Base-by-base conservation (phyloP, 208 protist genomes). In the Giardia muris region DNA sequence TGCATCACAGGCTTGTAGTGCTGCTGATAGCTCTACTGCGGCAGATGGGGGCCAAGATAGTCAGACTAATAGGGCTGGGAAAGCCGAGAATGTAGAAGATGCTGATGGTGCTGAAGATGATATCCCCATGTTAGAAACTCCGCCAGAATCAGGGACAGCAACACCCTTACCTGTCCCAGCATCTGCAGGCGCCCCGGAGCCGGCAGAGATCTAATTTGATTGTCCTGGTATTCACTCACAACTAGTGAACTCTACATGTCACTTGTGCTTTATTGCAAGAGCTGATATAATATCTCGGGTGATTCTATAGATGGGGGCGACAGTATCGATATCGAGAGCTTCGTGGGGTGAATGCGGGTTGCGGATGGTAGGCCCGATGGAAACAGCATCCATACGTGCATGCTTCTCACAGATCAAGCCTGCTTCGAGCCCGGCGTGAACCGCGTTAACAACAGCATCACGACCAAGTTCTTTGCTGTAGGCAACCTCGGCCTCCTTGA, bases 391-490 rank as follows among this genome's bases (percentile, higher is more conserved):
- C 90, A 92, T 92, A 42, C 46, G 45, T 46, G 89, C 57, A 44
- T 46, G 47, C 10, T 0, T 43, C 1, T 76, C 57, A 3, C 46
- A 87, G 39, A 94, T 87, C 3, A 94, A 67, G 30, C 92, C 92
- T 45, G 47, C 86, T 47, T 94, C 93, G 39, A 94, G 67, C 67
- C 93, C 93, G 43, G 93, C 93, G 44, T 94, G 93, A 39, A 94
- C 93, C 39, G 93, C 93, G 46, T 46, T 43, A 0, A 93, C 87
- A 1, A 67, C 57, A 0, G 86, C 44, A 4, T 94, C 46, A 1
- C 44, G 22, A 46, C 43, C 86, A 47, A 92, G 43, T 46, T 88
- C 4, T 22, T 93, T 47, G 0, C 43, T 30, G 46, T 93, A 67
- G 39, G 10, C 46, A 4, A 87, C 45, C 4, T 86, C 30, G 39